Evolutionary conservation across 2,329 filamentous ascomycete genomes (phyloP).

Genomic region (Alternaria brassicicola): DNA sequence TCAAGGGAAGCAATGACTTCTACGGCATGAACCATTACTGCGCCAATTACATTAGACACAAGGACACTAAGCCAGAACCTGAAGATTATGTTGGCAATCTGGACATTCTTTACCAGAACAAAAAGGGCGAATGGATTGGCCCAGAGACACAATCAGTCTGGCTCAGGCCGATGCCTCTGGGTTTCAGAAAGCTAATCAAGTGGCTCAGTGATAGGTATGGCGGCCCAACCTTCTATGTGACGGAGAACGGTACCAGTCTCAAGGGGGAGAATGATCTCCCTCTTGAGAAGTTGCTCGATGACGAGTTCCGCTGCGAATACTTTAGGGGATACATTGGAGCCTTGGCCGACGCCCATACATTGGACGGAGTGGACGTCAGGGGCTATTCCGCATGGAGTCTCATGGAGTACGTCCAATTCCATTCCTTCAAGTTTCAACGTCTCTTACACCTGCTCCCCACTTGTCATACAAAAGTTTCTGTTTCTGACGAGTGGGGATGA

Average conservation of each 20-base stretch:
- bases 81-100: slow-evolving; percentile 79
- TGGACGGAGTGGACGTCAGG: slow-evolving; percentile 78
- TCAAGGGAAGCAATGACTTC: slow-evolving; percentile 88
- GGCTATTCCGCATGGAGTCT: slow-evolving; percentile 88
- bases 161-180: slow-evolving; percentile 76
- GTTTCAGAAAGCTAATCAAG: slow-evolving; percentile 72
- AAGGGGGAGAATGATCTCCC: slow-evolving; percentile 81
- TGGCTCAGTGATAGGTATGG: slow-evolving; percentile 72
- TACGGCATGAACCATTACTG: slow-evolving; percentile 97
- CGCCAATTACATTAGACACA: slow-evolving; percentile 82
- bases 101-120: slow-evolving; percentile 73
- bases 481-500: neutral
- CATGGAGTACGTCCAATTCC: slow-evolving; percentile 67
- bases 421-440: slow-evolving; percentile 14
- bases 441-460: neutral
- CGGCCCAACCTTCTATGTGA: slow-evolving; percentile 80
- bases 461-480: neutral
- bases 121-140: slow-evolving; percentile 75
- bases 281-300: slow-evolving; percentile 73
- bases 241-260: slow-evolving; percentile 85
- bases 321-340: slow-evolving; percentile 78
- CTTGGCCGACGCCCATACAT: slow-evolving; percentile 71
- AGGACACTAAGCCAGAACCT: slow-evolving; percentile 62
- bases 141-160: slow-evolving; percentile 82
- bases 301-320: slow-evolving; percentile 82